Evolutionary conservation across 1,139 yeast species (phyloP).

Genomic region (Kluyveromyces marxianus): DNA sequence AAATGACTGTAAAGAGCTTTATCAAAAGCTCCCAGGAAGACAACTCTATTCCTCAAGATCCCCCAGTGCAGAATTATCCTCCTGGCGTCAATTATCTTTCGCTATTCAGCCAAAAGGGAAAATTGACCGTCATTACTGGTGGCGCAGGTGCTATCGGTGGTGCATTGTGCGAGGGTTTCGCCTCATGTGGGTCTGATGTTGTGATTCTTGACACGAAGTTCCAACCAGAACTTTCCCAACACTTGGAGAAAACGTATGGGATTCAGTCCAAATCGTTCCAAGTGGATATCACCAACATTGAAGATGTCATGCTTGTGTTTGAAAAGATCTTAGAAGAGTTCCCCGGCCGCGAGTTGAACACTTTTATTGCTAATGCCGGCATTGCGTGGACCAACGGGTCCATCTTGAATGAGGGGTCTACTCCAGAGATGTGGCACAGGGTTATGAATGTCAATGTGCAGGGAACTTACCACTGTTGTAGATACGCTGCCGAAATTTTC

Average conservation of each 20-base stretch:
- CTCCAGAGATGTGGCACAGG: slow-evolving; percentile 51
- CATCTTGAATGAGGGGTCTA: slow-evolving; percentile 40
- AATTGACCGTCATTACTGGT: slow-evolving; percentile 80
- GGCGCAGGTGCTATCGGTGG: slow-evolving; percentile 80
- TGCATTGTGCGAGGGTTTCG: slow-evolving; percentile 77
- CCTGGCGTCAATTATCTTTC: slow-evolving; percentile 28
- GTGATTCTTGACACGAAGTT: slow-evolving; percentile 60
- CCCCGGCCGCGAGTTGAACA: slow-evolving; percentile 53
- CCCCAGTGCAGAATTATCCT: slow-evolving; percentile 11
- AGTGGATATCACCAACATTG: slow-evolving; percentile 55
- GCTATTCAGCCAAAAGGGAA: slow-evolving; percentile 64
- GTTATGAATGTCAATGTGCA: slow-evolving; percentile 65
- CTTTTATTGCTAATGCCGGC: slow-evolving; percentile 88
- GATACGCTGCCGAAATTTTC: slow-evolving; percentile 62
- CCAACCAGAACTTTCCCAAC: slow-evolving; percentile 29
- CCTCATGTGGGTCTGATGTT: slow-evolving; percentile 86
- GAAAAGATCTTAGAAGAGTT: slow-evolving; percentile 58
- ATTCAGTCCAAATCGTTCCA: slow-evolving; percentile 63
- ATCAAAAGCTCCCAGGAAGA: slow-evolving; percentile 11
- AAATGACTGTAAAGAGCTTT: slow-evolving; percentile 11
- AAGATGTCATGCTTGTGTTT: slow-evolving; percentile 50
- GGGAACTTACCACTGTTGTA: slow-evolving; percentile 46
- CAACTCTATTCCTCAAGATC: slow-evolving; percentile 11
- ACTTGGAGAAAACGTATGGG: slow-evolving; percentile 40
- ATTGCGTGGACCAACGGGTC: slow-evolving; percentile 77